Base-by-base conservation (phyloP, 768 basidiomycete species). In the Infundibulicybe gibba region DNA sequence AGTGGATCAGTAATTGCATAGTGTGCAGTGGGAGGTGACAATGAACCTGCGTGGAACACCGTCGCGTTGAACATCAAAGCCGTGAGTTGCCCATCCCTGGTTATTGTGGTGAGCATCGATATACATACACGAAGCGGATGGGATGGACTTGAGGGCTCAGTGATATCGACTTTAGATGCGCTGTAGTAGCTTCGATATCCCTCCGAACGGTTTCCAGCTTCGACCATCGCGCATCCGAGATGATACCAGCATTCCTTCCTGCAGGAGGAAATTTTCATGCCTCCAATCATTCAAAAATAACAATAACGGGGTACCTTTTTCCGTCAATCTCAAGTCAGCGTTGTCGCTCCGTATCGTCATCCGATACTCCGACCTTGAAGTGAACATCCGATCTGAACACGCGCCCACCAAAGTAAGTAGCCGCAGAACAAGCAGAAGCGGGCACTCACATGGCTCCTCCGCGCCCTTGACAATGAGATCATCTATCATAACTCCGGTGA, bases 401-500 rank as follows among this genome's bases (percentile, higher is more conserved):
- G 25, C 25, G 56, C 37, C 35, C 35, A 10, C 32, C 25, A 37
- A 3, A 41, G 37, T 21, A 31, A 16, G n/a, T 50, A 15, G 58
- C 37, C 33, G 52, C 4, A 20, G 15, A 14, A 11, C n/a, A 6
- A 16, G 4, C 34, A 5, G 35, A 14, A 47, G 37, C 17, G 25
- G 37, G n/a, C n/a, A 69, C 83, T 32, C 60, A 92, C 91, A 95
- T 41, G 92, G 93, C 60, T 95, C 93, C 58, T 93, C 89, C 2
- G 88, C 85, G 2, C 93, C 93, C 58, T 91, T 92, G 37, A 85
- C 79, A 17, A 89, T 84, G 16, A 95, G 73, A 59, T 95, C 93
- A 61, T 95, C 93, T 19, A 95, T 85, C 85, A 94, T 88, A 6
- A 95, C 93, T 1, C 93, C 93, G 6, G 84, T 74, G 60, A 83